phyloP scores from a whole-genome alignment of 2,329 filamentous ascomycete genomes.

The Epichloe brachyelytri region DNA sequence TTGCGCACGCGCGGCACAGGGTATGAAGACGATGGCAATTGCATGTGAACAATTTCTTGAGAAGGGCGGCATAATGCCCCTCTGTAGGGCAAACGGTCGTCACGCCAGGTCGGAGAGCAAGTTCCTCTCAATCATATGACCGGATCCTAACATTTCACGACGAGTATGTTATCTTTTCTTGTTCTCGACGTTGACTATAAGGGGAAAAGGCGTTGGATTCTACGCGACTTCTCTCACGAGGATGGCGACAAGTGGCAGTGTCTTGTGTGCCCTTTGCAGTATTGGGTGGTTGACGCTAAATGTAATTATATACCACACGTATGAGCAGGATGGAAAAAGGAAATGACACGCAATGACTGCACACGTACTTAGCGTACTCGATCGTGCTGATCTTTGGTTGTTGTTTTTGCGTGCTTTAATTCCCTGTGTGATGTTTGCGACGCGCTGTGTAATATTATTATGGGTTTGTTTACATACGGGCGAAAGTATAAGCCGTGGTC shows the following conservation, averaged over 20 bases:
- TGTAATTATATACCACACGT: slow-evolving; percentile 9
- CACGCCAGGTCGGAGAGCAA: slow-evolving; percentile 1
- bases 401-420: neutral
- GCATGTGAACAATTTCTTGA: slow-evolving; percentile 4
- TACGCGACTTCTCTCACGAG: neutral
- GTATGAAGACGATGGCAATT: slow-evolving; percentile 7
- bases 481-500: neutral
- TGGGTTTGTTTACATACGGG: neutral
- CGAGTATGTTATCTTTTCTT: neutral
- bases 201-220: neutral
- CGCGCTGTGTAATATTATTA: neutral
- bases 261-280: neutral
- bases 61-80: neutral
- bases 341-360: slow-evolving; percentile 5
- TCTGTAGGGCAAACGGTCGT: neutral
- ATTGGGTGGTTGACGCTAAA: slow-evolving; percentile 1
- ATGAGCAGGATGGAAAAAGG: neutral
- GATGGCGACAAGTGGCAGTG: neutral
- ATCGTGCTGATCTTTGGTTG: neutral
- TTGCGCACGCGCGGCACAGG: slow-evolving; percentile 9
- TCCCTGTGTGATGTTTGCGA: neutral
- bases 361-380: neutral
- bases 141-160: neutral
- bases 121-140: neutral
- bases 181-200: neutral